Evolutionary conservation across 208 protist genomes (phyloP).

Genomic region (Leishmania gerbilli): DNA sequence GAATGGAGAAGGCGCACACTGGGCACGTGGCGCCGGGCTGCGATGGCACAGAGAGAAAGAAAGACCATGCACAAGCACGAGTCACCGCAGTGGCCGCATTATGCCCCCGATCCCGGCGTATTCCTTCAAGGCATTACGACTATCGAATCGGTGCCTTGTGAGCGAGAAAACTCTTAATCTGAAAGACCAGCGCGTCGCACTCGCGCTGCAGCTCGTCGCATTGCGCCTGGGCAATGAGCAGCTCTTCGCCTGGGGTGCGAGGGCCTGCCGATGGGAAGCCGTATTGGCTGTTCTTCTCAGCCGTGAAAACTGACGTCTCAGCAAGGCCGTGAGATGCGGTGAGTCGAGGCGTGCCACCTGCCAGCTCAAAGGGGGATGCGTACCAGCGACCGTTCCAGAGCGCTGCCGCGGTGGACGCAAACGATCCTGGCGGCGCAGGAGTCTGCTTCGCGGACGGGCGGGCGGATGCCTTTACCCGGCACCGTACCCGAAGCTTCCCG

Average conservation of each 20-base stretch:
- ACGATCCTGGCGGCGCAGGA: not conserved
- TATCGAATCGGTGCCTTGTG: conserved; percentile 3
- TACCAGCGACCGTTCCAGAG: conserved; percentile 33
- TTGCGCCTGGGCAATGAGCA: conserved; percentile 38
- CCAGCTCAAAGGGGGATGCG: conserved; percentile 15
- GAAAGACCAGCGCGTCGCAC: conserved; percentile 60
- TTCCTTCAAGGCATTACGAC: not conserved
- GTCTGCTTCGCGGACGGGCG: conserved; percentile 19
- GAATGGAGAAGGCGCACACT: not conserved
- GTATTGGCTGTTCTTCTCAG: not conserved
- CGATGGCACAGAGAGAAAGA: not conserved
- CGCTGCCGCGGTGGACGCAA: not conserved
- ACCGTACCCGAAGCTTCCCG: conserved; percentile 18
- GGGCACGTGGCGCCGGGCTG: not conserved
- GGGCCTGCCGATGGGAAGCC: not conserved
- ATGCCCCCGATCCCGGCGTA: too few relatives aligned
- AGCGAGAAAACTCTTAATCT: conserved; percentile 25
- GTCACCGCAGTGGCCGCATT: not conserved
- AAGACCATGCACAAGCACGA: not conserved
- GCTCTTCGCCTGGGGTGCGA: conserved; percentile 21
- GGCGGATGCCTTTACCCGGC: conserved; percentile 4
- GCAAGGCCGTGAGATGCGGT: not conserved
- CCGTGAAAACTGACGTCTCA: not conserved
- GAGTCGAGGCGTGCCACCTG: not conserved
- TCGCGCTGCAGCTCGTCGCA: conserved; percentile 52